Conservation (phyloP, 148 eudicot genomes). For the Heliosperma pusillum region DNA sequence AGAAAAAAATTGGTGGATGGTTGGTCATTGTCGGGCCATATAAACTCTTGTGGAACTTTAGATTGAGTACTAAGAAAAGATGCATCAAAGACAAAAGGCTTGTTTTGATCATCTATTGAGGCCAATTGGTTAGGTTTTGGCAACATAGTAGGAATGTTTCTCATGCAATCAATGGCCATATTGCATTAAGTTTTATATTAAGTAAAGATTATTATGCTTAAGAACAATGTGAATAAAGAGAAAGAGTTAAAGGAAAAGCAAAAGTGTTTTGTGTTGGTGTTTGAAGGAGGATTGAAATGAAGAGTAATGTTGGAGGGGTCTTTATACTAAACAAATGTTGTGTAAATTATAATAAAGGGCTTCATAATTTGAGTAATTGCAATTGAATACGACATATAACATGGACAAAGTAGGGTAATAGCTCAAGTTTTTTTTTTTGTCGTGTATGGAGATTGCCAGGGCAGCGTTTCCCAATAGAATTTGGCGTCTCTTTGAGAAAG, state of each 20-base stretch:
- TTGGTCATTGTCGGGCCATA: constrained; percentile 69
- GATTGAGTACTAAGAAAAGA: constrained; percentile 33
- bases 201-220: background rate
- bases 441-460: constrained; percentile 34
- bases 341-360: constrained; percentile 18
- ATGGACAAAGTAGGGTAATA: constrained; percentile 32
- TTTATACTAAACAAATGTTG: constrained; percentile 28
- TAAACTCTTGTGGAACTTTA: constrained; percentile 51
- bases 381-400: constrained; percentile 15
- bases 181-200: constrained; percentile 23
- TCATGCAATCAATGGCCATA: constrained; percentile 48
- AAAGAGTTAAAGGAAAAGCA: background rate
- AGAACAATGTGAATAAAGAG: background rate
- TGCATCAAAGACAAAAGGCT: constrained; percentile 49
- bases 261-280: constrained; percentile 7
- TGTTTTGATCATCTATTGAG: constrained; percentile 17
- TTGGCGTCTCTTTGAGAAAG: constrained; percentile 31
- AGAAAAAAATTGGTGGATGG: constrained; percentile 25
- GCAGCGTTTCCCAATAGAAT: constrained; percentile 35
- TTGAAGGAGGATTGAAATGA: constrained; percentile 12
- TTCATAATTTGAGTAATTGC: background rate
- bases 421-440: constrained; percentile 32
- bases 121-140: constrained; percentile 8
- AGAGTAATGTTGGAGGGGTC: constrained; percentile 21
- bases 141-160: constrained; percentile 21